These are phyloP conservation scores for Galerina sulciceps DNA, from an alignment of 768 basidiomycete genomes.

Conservation along the genomic window DNA sequence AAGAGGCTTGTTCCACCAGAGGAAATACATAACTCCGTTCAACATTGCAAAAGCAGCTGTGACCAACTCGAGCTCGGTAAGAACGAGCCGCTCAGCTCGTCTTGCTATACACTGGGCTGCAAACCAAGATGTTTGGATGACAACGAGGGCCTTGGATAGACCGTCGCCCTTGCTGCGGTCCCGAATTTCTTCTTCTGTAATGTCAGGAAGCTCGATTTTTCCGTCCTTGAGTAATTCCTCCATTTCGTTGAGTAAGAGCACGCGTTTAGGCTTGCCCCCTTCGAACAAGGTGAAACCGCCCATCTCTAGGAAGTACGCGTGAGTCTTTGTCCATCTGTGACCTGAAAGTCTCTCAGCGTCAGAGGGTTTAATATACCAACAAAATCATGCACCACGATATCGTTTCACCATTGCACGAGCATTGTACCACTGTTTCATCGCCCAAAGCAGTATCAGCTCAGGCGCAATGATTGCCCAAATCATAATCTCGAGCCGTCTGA, in stretches of 20 bases:
- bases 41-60: conserved; percentile 35
- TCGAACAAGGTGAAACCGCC: conserved; percentile 7
- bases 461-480: conserved; percentile 4
- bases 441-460: conserved; percentile 8
- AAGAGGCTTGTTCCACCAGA: conserved; percentile 33
- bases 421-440: conserved; percentile 4
- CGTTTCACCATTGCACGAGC: not conserved
- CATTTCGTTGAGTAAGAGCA: conserved; percentile 8
- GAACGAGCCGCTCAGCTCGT: conserved; percentile 19
- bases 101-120: conserved; percentile 29
- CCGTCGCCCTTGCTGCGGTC: conserved; percentile 32
- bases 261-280: not conserved
- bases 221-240: conserved; percentile 4
- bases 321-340: conserved; percentile 4
- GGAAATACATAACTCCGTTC: conserved; percentile 28
- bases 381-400: not conserved
- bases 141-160: conserved; percentile 32
- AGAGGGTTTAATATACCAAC: too few relatives aligned
- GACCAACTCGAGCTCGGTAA: conserved; percentile 37
- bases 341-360: not conserved
- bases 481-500: not conserved
- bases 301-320: conserved; percentile 12
- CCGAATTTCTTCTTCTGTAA: conserved; percentile 16
- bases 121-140: conserved; percentile 37
- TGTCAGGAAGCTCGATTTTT: conserved; percentile 12